Evolutionary conservation across 2,329 filamentous ascomycete genomes (phyloP).

Genomic region (Coniochaeta hoffmannii): DNA sequence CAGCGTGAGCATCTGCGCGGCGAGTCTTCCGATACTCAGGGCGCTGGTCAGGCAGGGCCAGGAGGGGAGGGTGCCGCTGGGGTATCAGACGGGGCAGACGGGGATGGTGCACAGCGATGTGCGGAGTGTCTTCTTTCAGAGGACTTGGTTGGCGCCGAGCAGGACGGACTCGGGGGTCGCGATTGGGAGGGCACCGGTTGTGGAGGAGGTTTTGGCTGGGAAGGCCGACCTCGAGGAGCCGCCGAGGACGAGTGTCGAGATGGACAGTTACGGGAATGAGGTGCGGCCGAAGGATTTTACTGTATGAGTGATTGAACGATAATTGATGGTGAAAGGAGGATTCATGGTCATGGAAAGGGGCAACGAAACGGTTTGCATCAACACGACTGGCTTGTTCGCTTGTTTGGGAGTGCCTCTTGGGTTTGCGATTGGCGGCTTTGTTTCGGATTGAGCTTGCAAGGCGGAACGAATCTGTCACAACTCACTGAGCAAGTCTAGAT

Average conservation of each 20-base stretch:
- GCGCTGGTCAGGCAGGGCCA: neutral
- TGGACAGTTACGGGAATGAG: neutral
- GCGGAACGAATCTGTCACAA: too few relatives aligned
- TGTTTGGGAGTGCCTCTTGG: too few relatives aligned
- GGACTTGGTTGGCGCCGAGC: neutral
- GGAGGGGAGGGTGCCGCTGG: neutral
- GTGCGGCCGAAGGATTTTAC: neutral
- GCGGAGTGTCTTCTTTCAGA: neutral
- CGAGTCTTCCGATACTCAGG: neutral
- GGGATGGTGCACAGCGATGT: neutral
- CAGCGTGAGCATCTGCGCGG: neutral
- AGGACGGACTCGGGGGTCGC: too few relatives aligned
- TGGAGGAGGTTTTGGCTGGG: neutral
- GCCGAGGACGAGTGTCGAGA: neutral
- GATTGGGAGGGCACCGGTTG: too few relatives aligned
- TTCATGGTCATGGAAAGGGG: too few relatives aligned
- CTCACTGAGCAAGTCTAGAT: too few relatives aligned
- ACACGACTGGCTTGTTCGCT: too few relatives aligned
- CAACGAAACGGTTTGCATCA: too few relatives aligned
- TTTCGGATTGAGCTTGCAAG: too few relatives aligned
- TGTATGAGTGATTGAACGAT: too few relatives aligned
- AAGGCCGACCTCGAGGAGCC: neutral
- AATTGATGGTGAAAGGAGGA: too few relatives aligned
- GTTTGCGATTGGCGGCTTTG: too few relatives aligned
- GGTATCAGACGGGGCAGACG: neutral